Percentiles rank a stretch among this genome's conserved stretches.
phyloP scores from a whole-genome alignment of 345 rosid genomes.

The Melaleuca quinquenervia region DNA sequence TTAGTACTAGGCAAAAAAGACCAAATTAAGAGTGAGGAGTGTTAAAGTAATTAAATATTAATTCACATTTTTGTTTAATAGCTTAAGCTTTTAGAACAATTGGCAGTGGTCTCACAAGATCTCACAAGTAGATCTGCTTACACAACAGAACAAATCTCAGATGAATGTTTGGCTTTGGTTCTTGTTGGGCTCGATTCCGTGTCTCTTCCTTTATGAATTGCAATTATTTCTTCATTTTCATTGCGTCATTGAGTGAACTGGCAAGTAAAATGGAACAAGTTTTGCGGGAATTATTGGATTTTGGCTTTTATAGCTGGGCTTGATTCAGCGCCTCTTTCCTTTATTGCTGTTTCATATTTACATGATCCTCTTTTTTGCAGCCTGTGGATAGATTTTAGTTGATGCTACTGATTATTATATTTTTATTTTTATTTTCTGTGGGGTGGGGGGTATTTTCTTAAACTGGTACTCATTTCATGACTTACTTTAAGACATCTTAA shows the following conservation, averaged over 20 bases:
- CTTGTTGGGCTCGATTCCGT: neutral
- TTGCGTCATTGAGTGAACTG: neutral
- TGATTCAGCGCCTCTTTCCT: neutral
- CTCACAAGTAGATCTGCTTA: neutral
- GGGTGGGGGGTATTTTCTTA: neutral
- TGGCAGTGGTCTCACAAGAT: no score
- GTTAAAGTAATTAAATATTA: no score
- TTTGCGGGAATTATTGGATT: neutral
- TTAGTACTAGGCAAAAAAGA: no score
- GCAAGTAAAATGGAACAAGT: neutral
- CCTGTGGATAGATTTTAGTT: neutral
- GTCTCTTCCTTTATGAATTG: neutral
- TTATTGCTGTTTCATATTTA: neutral
- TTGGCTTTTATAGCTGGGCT: neutral
- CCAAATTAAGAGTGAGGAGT: no score
- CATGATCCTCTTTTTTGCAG: neutral
- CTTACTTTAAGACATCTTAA: neutral
- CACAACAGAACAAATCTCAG: neutral
- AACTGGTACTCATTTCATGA: neutral
- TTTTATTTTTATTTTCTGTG: no score
- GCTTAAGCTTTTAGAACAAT: no score
- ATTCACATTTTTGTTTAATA: no score
- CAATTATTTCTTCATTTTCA: neutral
- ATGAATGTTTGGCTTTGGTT: neutral
- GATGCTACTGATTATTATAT: neutral